Base-by-base conservation (phyloP, 2,329 filamentous ascomycete species). In the Colletotrichum sojae region DNA sequence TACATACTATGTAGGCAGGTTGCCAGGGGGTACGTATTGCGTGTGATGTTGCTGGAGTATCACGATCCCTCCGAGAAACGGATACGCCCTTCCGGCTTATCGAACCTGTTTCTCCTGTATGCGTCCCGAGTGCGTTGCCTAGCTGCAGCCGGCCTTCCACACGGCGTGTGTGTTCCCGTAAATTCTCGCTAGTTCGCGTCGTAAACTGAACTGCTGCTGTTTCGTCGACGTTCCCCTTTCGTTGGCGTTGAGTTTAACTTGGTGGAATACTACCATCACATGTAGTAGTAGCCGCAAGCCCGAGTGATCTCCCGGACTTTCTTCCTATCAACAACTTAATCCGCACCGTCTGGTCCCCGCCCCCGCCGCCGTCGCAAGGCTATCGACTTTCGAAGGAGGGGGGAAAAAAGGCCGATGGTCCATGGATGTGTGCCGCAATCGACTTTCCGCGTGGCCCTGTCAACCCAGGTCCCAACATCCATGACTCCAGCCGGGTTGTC, bases 271-370 rank as follows among this genome's bases (percentile, higher is more conserved):
- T 25, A 25, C 22, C 4, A 43, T 43, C 40, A 43, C 13, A 43
- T n/a, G 40, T 43, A n/a, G n/a, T n/a, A n/a, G n/a, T n/a, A n/a
- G 40, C 40, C 40, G 40, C 16, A 43, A 13, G 46, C 58, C 39
- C 10, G 15, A 62, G 16, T 46, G 59, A 54, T 56, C 45, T 51
- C 40, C 49, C 51, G 51, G 55, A 40, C 43, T 69, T 61, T 67
- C 51, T 57, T 67, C 31, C 62, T 60, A 51, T 36, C 31, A 36
- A 36, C 31, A 36, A 36, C 31, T 9, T 31, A 49, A 40, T 27
- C 62, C 54, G 66, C 66, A 65, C 66, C 61, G 54, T 66, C 43
- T 46, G 18, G 62, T 53, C 67, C 55, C 62, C 66, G 55, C 67
- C 49, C 62, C 67, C 67, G 49, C 51, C 67, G 49, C 51, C 67